Base-by-base conservation (phyloP, 2,329 filamentous ascomycete genomes). In the Beauveria varroae region DNA sequence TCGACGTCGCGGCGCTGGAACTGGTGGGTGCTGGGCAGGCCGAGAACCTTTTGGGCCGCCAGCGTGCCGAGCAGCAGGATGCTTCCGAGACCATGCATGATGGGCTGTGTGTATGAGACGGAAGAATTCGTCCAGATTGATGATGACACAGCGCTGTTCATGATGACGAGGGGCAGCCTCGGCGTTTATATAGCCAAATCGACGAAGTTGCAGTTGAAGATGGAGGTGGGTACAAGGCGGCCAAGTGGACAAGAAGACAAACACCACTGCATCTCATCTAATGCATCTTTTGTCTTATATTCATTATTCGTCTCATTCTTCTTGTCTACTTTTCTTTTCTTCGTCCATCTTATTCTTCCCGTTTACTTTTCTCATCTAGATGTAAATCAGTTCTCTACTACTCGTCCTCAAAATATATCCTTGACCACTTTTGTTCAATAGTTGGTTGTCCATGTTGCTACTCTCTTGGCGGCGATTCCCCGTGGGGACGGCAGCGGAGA, bases 41-140 rank as follows among this genome's bases (percentile, higher is more conserved):
- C 80, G 49, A 84, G 68, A 65, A 80, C 79, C 46, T 74, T 70
- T 72, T 84, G 81, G 57, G 81, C 70, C 71, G 79, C 81, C 64
- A 77, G 73, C 57, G 77, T 76, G 72, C 81, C 79, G 62, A 84
- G 72, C 30, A 85, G 71, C 37, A 84, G 65, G 37, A 81, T 71
- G 60, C 79, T 79, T 28, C 79, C 75, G 64, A 84, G 65, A 57
- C 79, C 72, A 67, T 82, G 75, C 80, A 83, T 82, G 69, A 51
- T 55, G 41, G 77, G 75, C 64, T 74, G 70, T 44, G 70, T 62
- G 37, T 69, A 51, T 30, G 65, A 14, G 67, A 69, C 50, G 70
- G 63, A 46, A 65, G 44, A 63, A 40, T 20, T 24, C 22, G 40
- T 59, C 59, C 49, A 58, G 28, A 57, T 9, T 1, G 50, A 55